Evolutionary conservation across 2,329 filamentous ascomycete genomes (phyloP), one percentile per base, ranked within the genome.

Genomic region (Penicillium brevicompactum): DNA sequence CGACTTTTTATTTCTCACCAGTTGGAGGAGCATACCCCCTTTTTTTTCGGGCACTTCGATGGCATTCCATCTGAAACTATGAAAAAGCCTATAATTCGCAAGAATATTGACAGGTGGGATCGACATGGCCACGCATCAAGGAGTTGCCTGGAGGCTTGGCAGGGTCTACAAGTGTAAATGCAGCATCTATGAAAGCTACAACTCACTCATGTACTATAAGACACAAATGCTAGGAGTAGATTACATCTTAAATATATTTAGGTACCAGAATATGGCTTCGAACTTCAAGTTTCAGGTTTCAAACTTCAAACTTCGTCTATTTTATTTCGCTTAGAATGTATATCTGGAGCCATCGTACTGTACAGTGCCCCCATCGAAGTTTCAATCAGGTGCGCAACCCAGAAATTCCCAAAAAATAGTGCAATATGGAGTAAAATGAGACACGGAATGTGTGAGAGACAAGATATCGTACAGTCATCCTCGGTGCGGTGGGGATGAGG

Each of bases 391-490:
- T 53, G 47, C 18, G 51, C 42, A 51, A 51, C 57, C 57, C 40
- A 55, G 49, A 21, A 48, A 54, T 27, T n/a, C 21, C 47, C 55
- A 40, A 54, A 40, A 46, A 38, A 58, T 47, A 49, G 45, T 32
- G 45, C 41, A 51, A 45, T 41, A 42, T 52, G n/a, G 53, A 48
- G 62, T 27, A 57, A 56, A 44, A 58, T 38, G 43, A 49, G 30
- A 46, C 16, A 54, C 57, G 53, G 31, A 51, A 59, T 47, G 55
- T 50, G 40, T 44, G 32, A 53, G 42, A 42, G 24, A 43, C 34
- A 56, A 58, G 18, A 56, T 65, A 65, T 65, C 58, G 62, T 64
- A 65, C 63, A 65, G 56, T 49, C 51, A 55, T 59, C 62, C 56
- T 56, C 27, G 24, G 49, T 37, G 45, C 31, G 9, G 22, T 45